Conservation (phyloP, 2,329 filamentous ascomycete species). For the Onygena corvina region DNA sequence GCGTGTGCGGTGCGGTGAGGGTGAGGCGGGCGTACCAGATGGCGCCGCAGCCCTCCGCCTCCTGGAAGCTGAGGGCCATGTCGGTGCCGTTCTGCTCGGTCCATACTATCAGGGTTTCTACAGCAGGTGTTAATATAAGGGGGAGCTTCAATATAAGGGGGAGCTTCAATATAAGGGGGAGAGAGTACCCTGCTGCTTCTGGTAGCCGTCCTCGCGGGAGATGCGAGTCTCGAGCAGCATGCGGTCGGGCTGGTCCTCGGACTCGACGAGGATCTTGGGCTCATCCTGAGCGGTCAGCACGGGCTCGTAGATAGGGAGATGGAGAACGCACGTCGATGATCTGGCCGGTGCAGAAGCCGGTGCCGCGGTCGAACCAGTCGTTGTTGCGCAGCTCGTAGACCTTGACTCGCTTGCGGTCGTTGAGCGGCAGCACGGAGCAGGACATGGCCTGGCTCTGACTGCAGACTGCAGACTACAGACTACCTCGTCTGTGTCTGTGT, state of each 20-base stretch:
- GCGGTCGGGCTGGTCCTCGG: conserved; percentile 77
- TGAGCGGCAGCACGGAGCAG: conserved; percentile 37
- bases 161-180: no score
- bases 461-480: conserved; percentile 18
- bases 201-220: conserved; percentile 86
- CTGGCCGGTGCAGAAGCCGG: conserved; percentile 80
- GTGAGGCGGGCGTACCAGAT: conserved; percentile 58
- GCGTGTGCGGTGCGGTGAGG: conserved; percentile 9
- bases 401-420: conserved; percentile 63
- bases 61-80: conserved; percentile 97
- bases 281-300: conserved; percentile 54
- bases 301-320: conserved; percentile 19
- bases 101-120: conserved; percentile 97
- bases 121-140: conserved; percentile 18
- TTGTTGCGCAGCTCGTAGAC: conserved; percentile 97
- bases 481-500: conserved; percentile 29
- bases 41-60: conserved; percentile 80
- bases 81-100: conserved; percentile 83
- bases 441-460: conserved; percentile 33
- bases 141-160: no score
- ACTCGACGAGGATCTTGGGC: conserved; percentile 78
- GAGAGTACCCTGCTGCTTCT: conserved; percentile 80
- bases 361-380: conserved; percentile 98
- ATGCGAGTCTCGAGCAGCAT: conserved; percentile 82
- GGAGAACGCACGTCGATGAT: conserved; percentile 52